Evolutionary conservation across 2,329 filamentous ascomycete species (phyloP).

Genomic region (Fusarium veterinarium): DNA sequence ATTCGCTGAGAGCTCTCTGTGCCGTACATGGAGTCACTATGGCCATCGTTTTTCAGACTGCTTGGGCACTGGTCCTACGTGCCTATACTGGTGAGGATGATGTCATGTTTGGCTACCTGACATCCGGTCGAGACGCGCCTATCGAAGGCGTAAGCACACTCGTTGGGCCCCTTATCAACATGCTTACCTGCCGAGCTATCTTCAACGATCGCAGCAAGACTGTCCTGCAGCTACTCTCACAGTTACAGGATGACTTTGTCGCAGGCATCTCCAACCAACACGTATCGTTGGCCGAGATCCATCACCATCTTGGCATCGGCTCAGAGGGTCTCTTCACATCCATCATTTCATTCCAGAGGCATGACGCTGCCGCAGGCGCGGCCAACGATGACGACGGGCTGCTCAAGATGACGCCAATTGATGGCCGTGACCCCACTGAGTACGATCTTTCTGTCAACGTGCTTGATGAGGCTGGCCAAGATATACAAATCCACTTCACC

Average conservation of each 20-base stretch:
- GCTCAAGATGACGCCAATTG: not conserved
- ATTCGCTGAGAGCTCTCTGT: not conserved
- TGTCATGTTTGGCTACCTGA: not conserved
- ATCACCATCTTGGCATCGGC: not conserved
- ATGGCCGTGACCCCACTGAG: not conserved
- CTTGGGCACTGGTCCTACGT: conserved; percentile 1
- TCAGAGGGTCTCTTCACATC: not conserved
- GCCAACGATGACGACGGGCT: not conserved
- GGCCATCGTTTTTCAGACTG: not conserved
- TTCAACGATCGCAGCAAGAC: not conserved
- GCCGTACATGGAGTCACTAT: not conserved
- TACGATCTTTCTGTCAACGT: conserved; percentile 1
- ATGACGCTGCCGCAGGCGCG: not conserved
- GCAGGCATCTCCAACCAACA: not conserved
- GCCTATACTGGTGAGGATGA: not conserved
- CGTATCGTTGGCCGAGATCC: not conserved
- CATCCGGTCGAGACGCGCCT: not conserved
- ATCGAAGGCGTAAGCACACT: not conserved
- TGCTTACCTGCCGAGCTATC: not conserved
- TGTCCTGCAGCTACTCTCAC: not conserved
- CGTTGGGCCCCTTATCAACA: not conserved
- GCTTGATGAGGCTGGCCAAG: not conserved
- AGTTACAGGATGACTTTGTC: not conserved
- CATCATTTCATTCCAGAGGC: not conserved
- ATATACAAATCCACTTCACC: not conserved